Conservation (phyloP, 2,329 filamentous ascomycete genomes). For the Ophiocordyceps sinensis region DNA sequence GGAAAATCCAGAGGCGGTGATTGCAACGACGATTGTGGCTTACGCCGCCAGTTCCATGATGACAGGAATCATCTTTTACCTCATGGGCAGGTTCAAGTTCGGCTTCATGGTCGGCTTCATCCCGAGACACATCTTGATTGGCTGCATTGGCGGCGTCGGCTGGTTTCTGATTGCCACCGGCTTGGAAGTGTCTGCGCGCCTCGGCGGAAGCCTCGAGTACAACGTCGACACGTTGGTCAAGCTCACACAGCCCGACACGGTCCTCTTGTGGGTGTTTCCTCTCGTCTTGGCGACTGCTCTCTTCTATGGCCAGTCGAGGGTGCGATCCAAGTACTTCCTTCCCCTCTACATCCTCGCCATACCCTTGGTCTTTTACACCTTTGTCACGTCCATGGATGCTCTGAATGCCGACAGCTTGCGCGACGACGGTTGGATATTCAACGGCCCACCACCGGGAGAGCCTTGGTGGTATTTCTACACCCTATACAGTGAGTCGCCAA, state of each 20-base stretch:
- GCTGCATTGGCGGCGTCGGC: constrained; percentile 92
- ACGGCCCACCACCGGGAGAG: constrained; percentile 67
- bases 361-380: constrained; percentile 62
- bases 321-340: constrained; percentile 72
- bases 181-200: constrained; percentile 79
- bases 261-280: constrained; percentile 73
- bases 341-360: constrained; percentile 76
- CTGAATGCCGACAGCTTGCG: constrained; percentile 56
- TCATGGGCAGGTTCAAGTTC: constrained; percentile 74
- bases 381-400: constrained; percentile 54
- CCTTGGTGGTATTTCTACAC: constrained; percentile 98
- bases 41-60: constrained; percentile 84
- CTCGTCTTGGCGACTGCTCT: constrained; percentile 62
- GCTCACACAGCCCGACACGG: constrained; percentile 57
- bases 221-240: constrained; percentile 61
- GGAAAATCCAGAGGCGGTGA: constrained; percentile 69
- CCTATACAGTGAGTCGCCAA: constrained; percentile 57
- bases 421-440: constrained; percentile 76
- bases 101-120: constrained; percentile 96
- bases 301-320: constrained; percentile 60
- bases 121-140: constrained; percentile 87
- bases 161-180: constrained; percentile 89
- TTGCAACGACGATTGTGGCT: constrained; percentile 85
- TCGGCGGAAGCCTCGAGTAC: constrained; percentile 77
- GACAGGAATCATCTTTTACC: constrained; percentile 81